Evolutionary conservation across 2,329 filamentous ascomycete species (phyloP), one percentile per base, ranked within the genome.

Genomic region (Leptographium wingfieldii): DNA sequence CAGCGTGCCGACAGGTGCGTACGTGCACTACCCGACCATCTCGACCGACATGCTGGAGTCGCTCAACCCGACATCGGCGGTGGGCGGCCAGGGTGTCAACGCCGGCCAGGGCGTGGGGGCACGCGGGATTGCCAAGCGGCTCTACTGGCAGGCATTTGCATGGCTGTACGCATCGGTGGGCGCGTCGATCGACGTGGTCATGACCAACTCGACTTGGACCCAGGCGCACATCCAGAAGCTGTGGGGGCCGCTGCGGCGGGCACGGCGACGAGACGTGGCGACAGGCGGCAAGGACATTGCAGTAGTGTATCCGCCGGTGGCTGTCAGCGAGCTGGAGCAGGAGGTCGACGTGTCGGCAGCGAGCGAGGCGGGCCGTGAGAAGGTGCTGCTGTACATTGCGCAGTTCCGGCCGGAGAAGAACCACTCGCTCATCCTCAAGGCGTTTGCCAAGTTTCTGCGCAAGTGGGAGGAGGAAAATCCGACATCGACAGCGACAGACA

Each of bases 341-440:
- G 85, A 84, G 46, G 84, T 97, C 58, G 80, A 86, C 16, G 82
- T 96, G 14, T 85, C 85, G 0, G 76, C 77, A 19, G 80, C 79
- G 54, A 90, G 82, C 70, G 90, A 94, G 69, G 77, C 79, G 66
- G 74, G 76, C 57, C 84, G 94, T 43, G 80, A 90, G 64, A 85
- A 84, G 51, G 81, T 84, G 49, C 74, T 99, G 16, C 78, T 99
- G 22, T 99, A 96, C 74, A 96, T 99, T 67, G 94, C 92, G 2
- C 94, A 99, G 71, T 99, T 99, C 72, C 87, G 94, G 0, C 92
- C 94, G 0, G 94, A 99, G 72, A 99, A 99, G 78, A 96, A 96
- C 71, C 94, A 99, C 74, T 79, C 86, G 46, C 81, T 96, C 29
- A 87, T 99, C 59, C 76, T 99, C 51, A 82, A 88, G 66, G 85